Base-by-base conservation (phyloP, 139 green algal genomes). In the Diplosphaera chodatii region DNA sequence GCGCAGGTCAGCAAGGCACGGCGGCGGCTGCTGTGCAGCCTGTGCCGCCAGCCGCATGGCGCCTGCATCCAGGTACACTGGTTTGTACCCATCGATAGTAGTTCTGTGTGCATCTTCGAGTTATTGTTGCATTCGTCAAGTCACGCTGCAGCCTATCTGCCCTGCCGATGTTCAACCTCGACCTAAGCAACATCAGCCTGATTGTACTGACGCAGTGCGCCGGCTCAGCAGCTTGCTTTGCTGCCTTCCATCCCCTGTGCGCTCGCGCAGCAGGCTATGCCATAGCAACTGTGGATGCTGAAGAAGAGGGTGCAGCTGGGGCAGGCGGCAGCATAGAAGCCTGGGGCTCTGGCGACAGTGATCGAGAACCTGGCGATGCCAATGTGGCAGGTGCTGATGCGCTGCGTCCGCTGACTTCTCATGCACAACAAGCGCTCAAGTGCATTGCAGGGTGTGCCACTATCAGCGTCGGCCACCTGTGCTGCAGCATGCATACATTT, bases 171-270 rank as follows among this genome's bases (percentile, higher is more conserved):
- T 48, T 6, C 37, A 48, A 48, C 37, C 6, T 48, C n/a, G n/a
- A n/a, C n/a, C n/a, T n/a, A n/a, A n/a, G n/a, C n/a, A n/a, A n/a
- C n/a, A n/a, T n/a, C n/a, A n/a, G n/a, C n/a, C n/a, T n/a, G n/a
- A n/a, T n/a, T n/a, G 3, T 15, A 74, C 18, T 59, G 10, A 3
- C 48, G 48, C 48, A 94, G 83, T 95, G 82, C 67, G 77, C 69
- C 16, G 80, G 71, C 56, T 66, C 40, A 29, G 55, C 55, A 34
- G 75, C 74, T 27, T 96, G 91, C 80, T 90, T 82, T 64, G 66
- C 71, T 4, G 72, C 87, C 20, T 96, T 90, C 83, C 91, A 97
- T 72, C 78, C 82, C 16, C 82, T 92, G 41, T 97, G 91, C 65
- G 90, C 88, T 0, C 73, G 77, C 1, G 72, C 79, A 15, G 81